Evolutionary conservation across 352 stramenopile genomes (phyloP), one percentile per base, ranked within the genome.

Genomic region (Pythium vanterpoolii): DNA sequence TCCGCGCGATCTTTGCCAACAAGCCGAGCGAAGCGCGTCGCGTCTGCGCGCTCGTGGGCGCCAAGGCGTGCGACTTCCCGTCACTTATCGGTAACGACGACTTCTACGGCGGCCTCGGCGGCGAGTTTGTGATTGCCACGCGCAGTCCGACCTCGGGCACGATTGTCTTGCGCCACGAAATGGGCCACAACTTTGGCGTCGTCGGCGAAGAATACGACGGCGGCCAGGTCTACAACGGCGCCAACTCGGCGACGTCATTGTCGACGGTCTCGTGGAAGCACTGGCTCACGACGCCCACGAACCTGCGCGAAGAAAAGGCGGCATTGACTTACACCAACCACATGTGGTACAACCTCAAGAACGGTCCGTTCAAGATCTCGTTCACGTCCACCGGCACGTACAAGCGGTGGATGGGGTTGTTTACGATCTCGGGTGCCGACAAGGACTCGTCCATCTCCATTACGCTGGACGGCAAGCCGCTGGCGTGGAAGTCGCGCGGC

Each of bases 181-280:
- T 76, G 62, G 68, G 71, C 40, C 68, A 76, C 66, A 72, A 71
- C 54, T 73, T 79, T 60, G 68, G 65, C 18, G 42, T 63, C n/a
- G 66, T 79, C 16, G 71, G 71, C n/a, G 71, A 79, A 36, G 71
- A 79, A 36, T 76, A 79, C 58, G 68, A 79, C 39, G 68, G 68
- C 33, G 71, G 71, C 2, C 31, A 62, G 8, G 68, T 72, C 30
- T 79, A 79, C 68, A 38, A 34, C 5, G 71, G 71, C 19, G 68
- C 71, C 38, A 79, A 79, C 63, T 66, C 52, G 4, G 65, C 48
- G 21, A 2, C 7, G 1, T 49, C 60, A 10, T 27, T 66, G 6
- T 10, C 18, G 0, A 48, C 28, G 4, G 34, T 74, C 36, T 50
- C 57, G 9, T 70, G 61, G 62, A 69, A 72, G 34, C 66, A 77